phyloP scores from a whole-genome alignment of 441 rosid species.

The Populus tomentosa region DNA sequence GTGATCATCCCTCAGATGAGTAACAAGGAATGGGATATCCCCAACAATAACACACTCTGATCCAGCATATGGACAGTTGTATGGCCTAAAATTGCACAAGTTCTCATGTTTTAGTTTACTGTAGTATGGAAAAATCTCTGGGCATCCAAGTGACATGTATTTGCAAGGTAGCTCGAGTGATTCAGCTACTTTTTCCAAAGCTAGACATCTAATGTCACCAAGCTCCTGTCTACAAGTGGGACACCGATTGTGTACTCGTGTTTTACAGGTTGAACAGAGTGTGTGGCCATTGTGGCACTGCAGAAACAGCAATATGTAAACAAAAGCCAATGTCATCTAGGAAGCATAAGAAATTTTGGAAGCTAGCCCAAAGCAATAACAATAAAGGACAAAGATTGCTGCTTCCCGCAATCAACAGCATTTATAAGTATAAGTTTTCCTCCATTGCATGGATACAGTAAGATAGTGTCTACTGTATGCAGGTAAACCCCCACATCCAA shows the following conservation, averaged over 20 bases:
- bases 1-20: slow-evolving; percentile 93
- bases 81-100: slow-evolving; percentile 82
- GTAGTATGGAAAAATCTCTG: slow-evolving; percentile 92
- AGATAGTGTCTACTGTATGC: background rate
- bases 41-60: slow-evolving; percentile 82
- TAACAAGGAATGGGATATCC: slow-evolving; percentile 81
- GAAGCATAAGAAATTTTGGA: background rate
- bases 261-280: slow-evolving; percentile 93
- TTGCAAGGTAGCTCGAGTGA: slow-evolving; percentile 93
- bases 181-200: slow-evolving; percentile 93
- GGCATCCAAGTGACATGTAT: slow-evolving; percentile 73
- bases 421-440: background rate
- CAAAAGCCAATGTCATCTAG: background rate
- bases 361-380: background rate
- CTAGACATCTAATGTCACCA: slow-evolving; percentile 92
- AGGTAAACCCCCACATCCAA: background rate
- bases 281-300: slow-evolving; percentile 99
- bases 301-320: slow-evolving; percentile 13
- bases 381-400: background rate
- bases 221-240: slow-evolving; percentile 99
- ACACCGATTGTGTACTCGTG: slow-evolving; percentile 85
- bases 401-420: background rate
- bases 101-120: slow-evolving; percentile 92
- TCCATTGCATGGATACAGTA: background rate
- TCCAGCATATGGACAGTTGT: slow-evolving; percentile 92